Evolutionary conservation across 805 yeast species (phyloP), one percentile per base, ranked within the genome.

Genomic region (Teunomyces panamensis): DNA sequence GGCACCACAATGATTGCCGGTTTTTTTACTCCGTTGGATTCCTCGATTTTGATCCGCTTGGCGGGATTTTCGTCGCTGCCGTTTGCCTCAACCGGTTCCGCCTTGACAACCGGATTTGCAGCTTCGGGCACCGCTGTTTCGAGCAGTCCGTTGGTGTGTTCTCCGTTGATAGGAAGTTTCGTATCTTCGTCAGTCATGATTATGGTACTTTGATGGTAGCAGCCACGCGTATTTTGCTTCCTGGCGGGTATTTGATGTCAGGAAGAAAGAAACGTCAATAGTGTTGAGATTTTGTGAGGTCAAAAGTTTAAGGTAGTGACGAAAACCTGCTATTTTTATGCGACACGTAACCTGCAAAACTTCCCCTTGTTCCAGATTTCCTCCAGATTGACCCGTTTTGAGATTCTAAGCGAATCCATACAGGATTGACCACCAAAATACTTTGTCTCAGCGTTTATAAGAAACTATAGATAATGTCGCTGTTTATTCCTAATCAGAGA

Each of bases 1-100:
- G 90, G 87, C 1, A 84, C 87, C 28, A 70, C 71, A 14, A 69
- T 62, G 34, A 64, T 51, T 30, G 48, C 41, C 7, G 28, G 26
- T 20, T 33, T 30, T 29, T 24, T 26, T n/a, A 20, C 10, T 26
- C 32, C 39, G 32, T 29, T 42, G 20, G 34, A 28, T 9, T 41
- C 43, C 29, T 41, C 43, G 14, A 28, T 5, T 28, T 41, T 41
- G 28, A 41, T 41, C 9, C 43, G 28, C 14, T 41, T 41, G 4
- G 43, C 27, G 8, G 24, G 24, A 24, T 29, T 30, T 29, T 28
- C 43, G 11, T 29, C 43, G 27, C 14, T 16, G 10, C 34, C 43
- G 20, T 41, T 41, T 3, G 9, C 8, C 9, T 30, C 43, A 11
- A 28, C 27, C 10, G 43, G 20, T 41, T 41, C 34, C 9, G 34